Conservation (phyloP, 495 filamentous ascomycete species). For the Podospora pseudocomata region DNA sequence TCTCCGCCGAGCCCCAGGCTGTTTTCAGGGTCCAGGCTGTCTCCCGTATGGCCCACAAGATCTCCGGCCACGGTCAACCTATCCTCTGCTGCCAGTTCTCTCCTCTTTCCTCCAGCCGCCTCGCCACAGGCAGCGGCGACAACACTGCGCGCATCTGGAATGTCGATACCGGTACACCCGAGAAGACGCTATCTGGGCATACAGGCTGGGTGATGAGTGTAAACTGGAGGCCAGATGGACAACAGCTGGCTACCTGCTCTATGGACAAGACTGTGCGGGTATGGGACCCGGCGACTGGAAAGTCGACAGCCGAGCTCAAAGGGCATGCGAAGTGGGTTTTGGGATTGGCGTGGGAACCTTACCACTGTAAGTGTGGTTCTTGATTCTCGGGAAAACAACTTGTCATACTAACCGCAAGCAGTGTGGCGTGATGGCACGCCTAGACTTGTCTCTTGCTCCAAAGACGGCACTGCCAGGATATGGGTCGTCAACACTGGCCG, state of each 20-base stretch:
- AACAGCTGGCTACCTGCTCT: constrained; percentile 80
- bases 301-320: constrained; percentile 73
- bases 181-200: constrained; percentile 87
- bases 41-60: constrained; percentile 80
- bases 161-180: constrained; percentile 87
- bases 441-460: constrained; percentile 80
- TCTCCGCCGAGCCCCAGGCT: constrained; percentile 85
- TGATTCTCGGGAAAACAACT: neutral
- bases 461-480: constrained; percentile 83
- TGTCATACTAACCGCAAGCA: neutral
- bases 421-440: constrained; percentile 68
- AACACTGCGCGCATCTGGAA: constrained; percentile 93
- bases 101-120: constrained; percentile 69
- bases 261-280: constrained; percentile 90
- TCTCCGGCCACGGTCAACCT: constrained; percentile 86
- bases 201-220: constrained; percentile 89
- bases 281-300: constrained; percentile 84
- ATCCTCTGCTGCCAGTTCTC: constrained; percentile 90
- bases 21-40: constrained; percentile 93
- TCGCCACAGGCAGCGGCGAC: constrained; percentile 90
- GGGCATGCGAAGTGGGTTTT: constrained; percentile 92
- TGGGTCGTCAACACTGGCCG: constrained; percentile 79
- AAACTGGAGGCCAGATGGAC: constrained; percentile 78
- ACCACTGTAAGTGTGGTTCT: constrained; percentile 50
- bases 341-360: constrained; percentile 88